phyloP scores from a whole-genome alignment of 176 grass and related monocot genomes.

The Musa troglodytarum region DNA sequence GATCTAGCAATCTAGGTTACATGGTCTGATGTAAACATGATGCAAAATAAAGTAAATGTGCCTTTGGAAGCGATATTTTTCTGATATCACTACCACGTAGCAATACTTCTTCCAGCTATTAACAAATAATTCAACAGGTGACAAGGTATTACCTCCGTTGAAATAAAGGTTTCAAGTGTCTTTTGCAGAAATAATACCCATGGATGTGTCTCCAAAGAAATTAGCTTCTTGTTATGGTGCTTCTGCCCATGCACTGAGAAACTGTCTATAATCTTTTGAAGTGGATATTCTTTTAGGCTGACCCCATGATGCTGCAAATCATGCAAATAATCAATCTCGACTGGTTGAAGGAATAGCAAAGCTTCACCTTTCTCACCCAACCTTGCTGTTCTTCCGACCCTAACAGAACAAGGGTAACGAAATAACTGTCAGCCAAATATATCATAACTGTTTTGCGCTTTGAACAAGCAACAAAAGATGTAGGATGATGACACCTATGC shows the following conservation, averaged over 20 bases:
- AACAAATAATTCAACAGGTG: not conserved
- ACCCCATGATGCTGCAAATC: slow-evolving; percentile 77
- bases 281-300: slow-evolving; percentile 64
- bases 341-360: slow-evolving; percentile 79
- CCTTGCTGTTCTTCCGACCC: slow-evolving; percentile 94
- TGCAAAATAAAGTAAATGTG: not conserved
- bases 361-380: slow-evolving; percentile 88
- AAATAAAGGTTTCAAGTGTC: slow-evolving; percentile 59
- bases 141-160: slow-evolving; percentile 45
- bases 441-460: not conserved
- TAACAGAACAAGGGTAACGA: slow-evolving; percentile 10
- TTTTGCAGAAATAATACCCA: slow-evolving; percentile 81
- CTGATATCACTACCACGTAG: not conserved
- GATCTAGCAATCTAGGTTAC: too few species aligned
- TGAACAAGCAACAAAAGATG: not conserved
- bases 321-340: slow-evolving; percentile 82
- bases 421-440: not conserved
- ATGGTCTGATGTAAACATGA: not conserved
- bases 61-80: not conserved
- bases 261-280: slow-evolving; percentile 74
- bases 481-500: slow-evolving; percentile 54
- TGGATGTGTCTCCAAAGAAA: slow-evolving; percentile 82
- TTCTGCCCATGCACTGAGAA: slow-evolving; percentile 48
- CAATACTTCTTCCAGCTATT: not conserved
- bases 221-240: slow-evolving; percentile 42